Conservation (phyloP, 768 basidiomycete species). For the Pisolithus microcarpus region DNA sequence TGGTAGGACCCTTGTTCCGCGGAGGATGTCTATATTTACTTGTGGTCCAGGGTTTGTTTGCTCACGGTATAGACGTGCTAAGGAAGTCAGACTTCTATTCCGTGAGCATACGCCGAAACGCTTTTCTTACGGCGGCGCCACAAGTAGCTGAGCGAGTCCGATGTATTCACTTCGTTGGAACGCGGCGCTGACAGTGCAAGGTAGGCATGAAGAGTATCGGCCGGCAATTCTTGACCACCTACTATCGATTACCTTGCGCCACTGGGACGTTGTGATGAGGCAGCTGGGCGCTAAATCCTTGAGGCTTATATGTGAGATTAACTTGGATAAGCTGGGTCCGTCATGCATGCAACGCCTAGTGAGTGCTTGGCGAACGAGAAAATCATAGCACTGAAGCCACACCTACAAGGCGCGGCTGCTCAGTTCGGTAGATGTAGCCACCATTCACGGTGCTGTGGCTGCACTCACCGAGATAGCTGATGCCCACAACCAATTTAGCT, state of each 20-base stretch:
- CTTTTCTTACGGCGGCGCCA: constrained; percentile 79
- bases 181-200: constrained; percentile 4
- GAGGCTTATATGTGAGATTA: constrained; percentile 54
- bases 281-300: constrained; percentile 72
- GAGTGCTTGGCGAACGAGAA: constrained; percentile 18
- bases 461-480: constrained; percentile 65
- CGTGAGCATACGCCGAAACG: constrained; percentile 76
- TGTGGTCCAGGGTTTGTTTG: constrained; percentile 66
- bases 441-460: constrained; percentile 78
- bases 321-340: constrained; percentile 49
- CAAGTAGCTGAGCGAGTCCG: constrained; percentile 78
- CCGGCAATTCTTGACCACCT: constrained; percentile 63
- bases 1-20: constrained; percentile 44
- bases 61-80: constrained; percentile 91
- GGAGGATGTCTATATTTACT: constrained; percentile 11
- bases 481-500: constrained; percentile 36
- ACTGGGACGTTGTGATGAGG: constrained; percentile 86
- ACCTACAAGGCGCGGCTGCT: constrained; percentile 45
- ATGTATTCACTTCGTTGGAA: constrained; percentile 3
- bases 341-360: constrained; percentile 47
- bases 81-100: constrained; percentile 93
- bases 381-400: constrained; percentile 8
- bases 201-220: constrained; percentile 75
- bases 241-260: constrained; percentile 64
- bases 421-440: constrained; percentile 55